A percentile compares a stretch with the other conserved stretches of the same genome.
phyloP scores from a whole-genome alignment of 495 filamentous ascomycete species.

The Talaromyces thailandensis region DNA sequence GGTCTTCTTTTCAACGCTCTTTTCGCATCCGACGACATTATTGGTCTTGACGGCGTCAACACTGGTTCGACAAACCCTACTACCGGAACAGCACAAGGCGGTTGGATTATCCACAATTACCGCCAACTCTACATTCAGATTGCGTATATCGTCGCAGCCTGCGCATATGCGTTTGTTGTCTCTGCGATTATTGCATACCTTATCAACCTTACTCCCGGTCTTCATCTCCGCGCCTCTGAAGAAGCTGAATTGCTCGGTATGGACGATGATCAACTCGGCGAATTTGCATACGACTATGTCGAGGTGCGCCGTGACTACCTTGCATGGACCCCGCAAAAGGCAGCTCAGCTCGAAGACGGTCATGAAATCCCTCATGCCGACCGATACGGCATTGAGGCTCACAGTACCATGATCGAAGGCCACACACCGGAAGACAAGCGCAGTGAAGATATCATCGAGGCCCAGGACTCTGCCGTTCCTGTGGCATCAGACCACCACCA shows the following conservation, averaged over 20 bases:
- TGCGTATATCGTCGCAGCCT: constrained; percentile 73
- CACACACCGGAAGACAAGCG: constrained; percentile 36
- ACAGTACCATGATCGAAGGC: constrained; percentile 62
- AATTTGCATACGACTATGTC: constrained; percentile 99
- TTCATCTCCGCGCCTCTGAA: constrained; percentile 84
- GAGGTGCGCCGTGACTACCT: constrained; percentile 96
- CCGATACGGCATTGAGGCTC: constrained; percentile 74
- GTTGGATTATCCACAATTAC: constrained; percentile 83
- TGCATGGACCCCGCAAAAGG: constrained; percentile 87
- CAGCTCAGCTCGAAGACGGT: constrained; percentile 50
- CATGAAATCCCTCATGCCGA: constrained; percentile 58
- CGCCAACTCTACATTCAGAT: constrained; percentile 87
- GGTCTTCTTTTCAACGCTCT: constrained; percentile 89
- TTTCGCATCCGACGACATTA: constrained; percentile 81
- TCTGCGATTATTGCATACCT: constrained; percentile 72
- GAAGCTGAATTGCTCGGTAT: constrained; percentile 97
- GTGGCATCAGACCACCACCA: not conserved
- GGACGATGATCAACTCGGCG: constrained; percentile 98
- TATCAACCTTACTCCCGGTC: constrained; percentile 82
- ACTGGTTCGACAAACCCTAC: constrained; percentile 93
- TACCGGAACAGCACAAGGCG: constrained; percentile 59
- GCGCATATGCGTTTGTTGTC: constrained; percentile 74
- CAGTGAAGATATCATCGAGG: constrained; percentile 28
- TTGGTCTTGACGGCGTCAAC: constrained; percentile 82
- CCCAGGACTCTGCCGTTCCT: constrained; percentile 15